These are phyloP conservation scores for Funneliformis caledonium DNA, from an alignment of 371 early-diverging fungal species.

Conservation along the genomic window DNA sequence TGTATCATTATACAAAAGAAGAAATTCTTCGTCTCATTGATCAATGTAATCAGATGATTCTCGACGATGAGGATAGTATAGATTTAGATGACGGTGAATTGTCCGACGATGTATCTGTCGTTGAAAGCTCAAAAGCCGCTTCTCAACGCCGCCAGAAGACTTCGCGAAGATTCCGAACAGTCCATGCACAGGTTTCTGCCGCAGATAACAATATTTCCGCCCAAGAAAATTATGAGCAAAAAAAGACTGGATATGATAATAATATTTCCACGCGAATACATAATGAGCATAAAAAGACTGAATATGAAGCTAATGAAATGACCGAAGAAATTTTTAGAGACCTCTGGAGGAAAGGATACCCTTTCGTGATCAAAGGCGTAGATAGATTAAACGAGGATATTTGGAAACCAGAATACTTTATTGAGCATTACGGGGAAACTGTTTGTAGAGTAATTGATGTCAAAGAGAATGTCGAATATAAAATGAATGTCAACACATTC, in stretches of 20 bases:
- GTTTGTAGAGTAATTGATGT: neutral
- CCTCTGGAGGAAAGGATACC: constrained; percentile 16
- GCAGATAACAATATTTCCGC: neutral
- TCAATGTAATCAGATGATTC: neutral
- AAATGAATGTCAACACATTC: constrained; percentile 48
- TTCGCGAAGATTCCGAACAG: neutral
- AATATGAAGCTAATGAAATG: neutral
- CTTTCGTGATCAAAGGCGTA: neutral
- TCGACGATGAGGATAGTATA: neutral
- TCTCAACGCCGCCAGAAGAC: neutral
- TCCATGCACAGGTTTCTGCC: neutral
- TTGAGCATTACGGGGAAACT: neutral
- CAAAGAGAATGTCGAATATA: neutral
- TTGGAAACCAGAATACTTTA: constrained; percentile 15
- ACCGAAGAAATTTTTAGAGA: neutral
- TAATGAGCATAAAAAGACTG: neutral
- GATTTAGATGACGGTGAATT: neutral
- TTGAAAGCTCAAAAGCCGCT: neutral
- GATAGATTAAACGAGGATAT: neutral
- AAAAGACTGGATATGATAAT: neutral
- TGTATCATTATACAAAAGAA: constrained; percentile 21
- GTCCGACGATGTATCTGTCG: neutral
- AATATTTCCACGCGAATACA: neutral
- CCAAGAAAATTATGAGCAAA: neutral
- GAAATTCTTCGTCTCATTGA: neutral